Evolutionary conservation across 306 rosid genomes (phyloP).

Genomic region (Sicyos edulis): DNA sequence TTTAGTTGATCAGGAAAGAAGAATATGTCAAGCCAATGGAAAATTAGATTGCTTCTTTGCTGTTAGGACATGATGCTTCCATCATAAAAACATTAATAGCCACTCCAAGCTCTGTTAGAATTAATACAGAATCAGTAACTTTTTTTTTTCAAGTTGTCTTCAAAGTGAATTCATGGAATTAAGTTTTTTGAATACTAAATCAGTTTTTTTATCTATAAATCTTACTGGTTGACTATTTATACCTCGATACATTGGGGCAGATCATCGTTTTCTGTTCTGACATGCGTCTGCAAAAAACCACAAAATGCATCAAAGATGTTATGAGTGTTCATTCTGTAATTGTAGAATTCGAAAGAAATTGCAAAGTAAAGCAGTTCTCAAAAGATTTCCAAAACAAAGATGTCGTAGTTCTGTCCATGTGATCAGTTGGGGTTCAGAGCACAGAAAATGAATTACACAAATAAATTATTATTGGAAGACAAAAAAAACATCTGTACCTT

Average conservation of each 20-base stretch:
- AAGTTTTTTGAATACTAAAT: background rate
- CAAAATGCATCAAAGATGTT: slow-evolving; percentile 13
- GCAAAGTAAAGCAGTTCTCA: background rate
- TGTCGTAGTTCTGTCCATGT: too few species aligned
- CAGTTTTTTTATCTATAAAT: background rate
- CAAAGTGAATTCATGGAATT: background rate
- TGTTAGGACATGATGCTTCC: slow-evolving; percentile 15
- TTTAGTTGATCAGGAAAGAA: background rate
- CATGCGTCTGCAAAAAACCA: slow-evolving; percentile 76
- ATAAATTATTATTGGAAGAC: background rate
- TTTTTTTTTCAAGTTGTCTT: background rate
- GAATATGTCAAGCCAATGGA: background rate
- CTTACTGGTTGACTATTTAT: slow-evolving; percentile 16
- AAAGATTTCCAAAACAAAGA: background rate
- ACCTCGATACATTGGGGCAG: slow-evolving; percentile 81
- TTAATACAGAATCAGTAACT: slow-evolving; percentile 22
- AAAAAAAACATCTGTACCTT: background rate
- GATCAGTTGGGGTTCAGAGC: too few species aligned
- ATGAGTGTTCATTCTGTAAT: background rate
- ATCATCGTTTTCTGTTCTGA: slow-evolving; percentile 64
- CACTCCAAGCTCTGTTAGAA: slow-evolving; percentile 71
- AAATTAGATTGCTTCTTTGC: slow-evolving; percentile 20
- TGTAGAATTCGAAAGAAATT: background rate
- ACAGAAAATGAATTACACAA: background rate
- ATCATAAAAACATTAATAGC: slow-evolving; percentile 59